Percentiles rank a stretch among this genome's conserved stretches.
Conservation (phyloP, 768 basidiomycete genomes). For the Psilocybe azurescens region DNA sequence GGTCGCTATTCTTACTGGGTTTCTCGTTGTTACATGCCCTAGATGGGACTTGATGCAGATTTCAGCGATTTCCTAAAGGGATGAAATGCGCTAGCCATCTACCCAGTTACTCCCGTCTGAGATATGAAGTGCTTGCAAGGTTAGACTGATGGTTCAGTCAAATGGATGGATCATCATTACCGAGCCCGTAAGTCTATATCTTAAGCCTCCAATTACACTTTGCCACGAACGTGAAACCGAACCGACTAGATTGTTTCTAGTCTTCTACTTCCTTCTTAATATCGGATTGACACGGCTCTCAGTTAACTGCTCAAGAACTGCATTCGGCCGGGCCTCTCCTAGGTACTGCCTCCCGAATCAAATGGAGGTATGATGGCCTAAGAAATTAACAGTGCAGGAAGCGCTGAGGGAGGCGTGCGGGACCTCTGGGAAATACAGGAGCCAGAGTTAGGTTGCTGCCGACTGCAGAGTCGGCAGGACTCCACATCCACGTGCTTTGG, state of each 20-base stretch:
- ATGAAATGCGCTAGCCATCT: neutral
- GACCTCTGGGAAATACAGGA: slow-evolving; percentile 6
- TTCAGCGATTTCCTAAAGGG: neutral
- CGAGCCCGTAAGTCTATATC: neutral
- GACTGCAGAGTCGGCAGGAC: slow-evolving; percentile 8
- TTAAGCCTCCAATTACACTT: neutral
- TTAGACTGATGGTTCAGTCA: neutral
- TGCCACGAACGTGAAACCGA: slow-evolving; percentile 1
- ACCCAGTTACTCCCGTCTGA: neutral
- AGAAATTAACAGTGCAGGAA: neutral
- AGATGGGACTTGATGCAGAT: neutral
- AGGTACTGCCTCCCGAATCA: neutral
- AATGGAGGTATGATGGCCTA: neutral
- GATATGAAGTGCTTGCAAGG: neutral
- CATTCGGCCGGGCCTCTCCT: neutral
- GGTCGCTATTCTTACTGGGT: slow-evolving; percentile 2
- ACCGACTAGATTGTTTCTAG: neutral
- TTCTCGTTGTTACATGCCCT: slow-evolving; percentile 2
- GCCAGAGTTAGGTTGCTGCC: slow-evolving; percentile 6
- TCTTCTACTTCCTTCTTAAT: neutral
- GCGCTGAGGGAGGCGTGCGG: slow-evolving; percentile 1
- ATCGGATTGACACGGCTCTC: neutral
- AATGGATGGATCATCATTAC: neutral
- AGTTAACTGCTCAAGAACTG: neutral
- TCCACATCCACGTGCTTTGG: slow-evolving; percentile 13